These are phyloP conservation scores for Citrullus colocynthis DNA, from an alignment of 306 rosid species.

Conservation along the genomic window DNA sequence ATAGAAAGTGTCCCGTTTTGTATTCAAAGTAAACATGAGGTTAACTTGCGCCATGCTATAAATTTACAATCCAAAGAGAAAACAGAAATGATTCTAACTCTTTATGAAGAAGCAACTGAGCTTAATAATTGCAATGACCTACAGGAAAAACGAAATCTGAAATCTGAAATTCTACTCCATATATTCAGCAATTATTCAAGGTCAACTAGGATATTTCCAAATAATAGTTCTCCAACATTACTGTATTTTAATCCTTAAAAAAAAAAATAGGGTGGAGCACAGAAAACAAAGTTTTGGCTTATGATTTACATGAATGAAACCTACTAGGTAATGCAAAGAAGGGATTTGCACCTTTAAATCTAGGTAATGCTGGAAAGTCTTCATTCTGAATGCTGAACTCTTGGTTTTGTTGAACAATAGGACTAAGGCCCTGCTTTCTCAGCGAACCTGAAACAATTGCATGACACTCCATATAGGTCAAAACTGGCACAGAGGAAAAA, in stretches of 20 bases:
- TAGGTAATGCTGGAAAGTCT: slow-evolving; percentile 95
- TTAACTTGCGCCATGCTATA: neutral
- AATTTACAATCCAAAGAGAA: neutral
- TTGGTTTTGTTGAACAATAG: slow-evolving; percentile 92
- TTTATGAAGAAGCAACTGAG: neutral
- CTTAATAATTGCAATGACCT: neutral
- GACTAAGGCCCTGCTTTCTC: slow-evolving; percentile 93
- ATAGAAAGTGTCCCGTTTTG: neutral
- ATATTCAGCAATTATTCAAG: neutral
- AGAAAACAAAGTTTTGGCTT: neutral
- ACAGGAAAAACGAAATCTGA: neutral
- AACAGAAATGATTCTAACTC: neutral
- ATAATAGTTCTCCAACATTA: neutral
- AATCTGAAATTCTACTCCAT: neutral
- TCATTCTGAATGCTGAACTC: slow-evolving; percentile 98
- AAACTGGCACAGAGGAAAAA: slow-evolving; percentile 2
- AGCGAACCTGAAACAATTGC: slow-evolving; percentile 56
- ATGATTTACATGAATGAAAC: slow-evolving; percentile 3
- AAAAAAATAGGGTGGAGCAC: neutral
- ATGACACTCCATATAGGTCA: neutral
- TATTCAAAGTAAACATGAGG: neutral
- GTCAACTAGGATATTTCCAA: neutral
- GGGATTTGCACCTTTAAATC: slow-evolving; percentile 68
- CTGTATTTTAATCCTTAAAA: neutral
- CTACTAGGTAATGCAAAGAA: slow-evolving; percentile 7